A percentile compares a stretch with the other conserved stretches of the same genome.
Conservation (phyloP, 1,284 basidiomycete species). For the Tylopilus sp. region DNA sequence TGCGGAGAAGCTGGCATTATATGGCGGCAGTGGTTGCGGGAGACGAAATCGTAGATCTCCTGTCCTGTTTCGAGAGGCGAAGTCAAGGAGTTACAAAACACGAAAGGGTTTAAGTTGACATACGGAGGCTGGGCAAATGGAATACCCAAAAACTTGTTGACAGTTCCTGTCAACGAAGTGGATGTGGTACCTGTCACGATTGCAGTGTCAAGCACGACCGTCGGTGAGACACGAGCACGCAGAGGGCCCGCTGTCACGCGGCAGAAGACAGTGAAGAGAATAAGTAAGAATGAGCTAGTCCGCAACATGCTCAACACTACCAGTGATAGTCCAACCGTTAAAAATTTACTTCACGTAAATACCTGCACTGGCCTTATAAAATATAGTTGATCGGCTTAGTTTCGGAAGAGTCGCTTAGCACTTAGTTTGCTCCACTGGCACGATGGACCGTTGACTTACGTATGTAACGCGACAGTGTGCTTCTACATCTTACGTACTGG, state of each 20-base stretch:
- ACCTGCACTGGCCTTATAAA: neutral
- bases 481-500: no score
- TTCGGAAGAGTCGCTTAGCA: no score
- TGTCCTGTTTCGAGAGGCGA: constrained; percentile 14
- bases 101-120: constrained; percentile 10
- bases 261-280: constrained; percentile 5
- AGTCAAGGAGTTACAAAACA: neutral
- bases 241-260: neutral
- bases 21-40: constrained; percentile 45
- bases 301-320: neutral
- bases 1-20: constrained; percentile 22
- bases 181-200: constrained; percentile 35
- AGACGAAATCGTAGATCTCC: constrained; percentile 47
- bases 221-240: constrained; percentile 17
- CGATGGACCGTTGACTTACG: no score
- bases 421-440: no score
- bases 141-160: constrained; percentile 47
- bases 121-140: constrained; percentile 53
- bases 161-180: constrained; percentile 16
- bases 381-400: no score
- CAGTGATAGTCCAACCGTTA: neutral
- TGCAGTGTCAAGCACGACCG: constrained; percentile 39
- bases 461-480: no score
- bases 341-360: neutral
- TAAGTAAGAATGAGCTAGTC: neutral